Evolutionary conservation across 805 yeast genomes (phyloP).

Genomic region (Pichia insulana): DNA sequence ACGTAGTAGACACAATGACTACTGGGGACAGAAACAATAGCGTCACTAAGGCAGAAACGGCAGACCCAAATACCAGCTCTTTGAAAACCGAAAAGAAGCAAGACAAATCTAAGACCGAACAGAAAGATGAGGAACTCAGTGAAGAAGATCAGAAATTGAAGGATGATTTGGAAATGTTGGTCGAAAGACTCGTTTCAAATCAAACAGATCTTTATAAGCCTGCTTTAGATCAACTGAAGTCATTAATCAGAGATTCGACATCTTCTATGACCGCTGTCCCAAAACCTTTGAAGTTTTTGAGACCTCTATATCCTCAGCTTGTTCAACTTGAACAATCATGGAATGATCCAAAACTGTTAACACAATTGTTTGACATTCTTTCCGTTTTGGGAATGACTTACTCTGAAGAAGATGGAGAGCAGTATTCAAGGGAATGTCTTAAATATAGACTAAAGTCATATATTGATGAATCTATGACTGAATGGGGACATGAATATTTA

Average conservation of each 20-base stretch:
- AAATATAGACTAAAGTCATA: constrained; percentile 58
- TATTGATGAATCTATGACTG: constrained; percentile 47
- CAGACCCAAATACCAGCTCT: too few species aligned
- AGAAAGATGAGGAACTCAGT: constrained; percentile 68
- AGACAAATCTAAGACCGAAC: constrained; percentile 13
- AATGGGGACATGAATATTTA: constrained; percentile 98
- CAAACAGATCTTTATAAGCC: constrained; percentile 43
- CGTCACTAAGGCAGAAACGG: too few species aligned
- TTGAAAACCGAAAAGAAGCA: constrained; percentile 12
- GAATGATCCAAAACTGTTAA: constrained; percentile 34
- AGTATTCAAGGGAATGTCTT: constrained; percentile 58
- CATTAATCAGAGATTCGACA: constrained; percentile 80
- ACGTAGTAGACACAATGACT: background rate
- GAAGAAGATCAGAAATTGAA: constrained; percentile 91
- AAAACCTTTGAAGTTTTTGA: constrained; percentile 89
- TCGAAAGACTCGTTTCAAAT: constrained; percentile 61
- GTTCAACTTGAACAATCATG: constrained; percentile 59
- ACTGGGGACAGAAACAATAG: background rate
- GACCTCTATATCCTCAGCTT: constrained; percentile 76
- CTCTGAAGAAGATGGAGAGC: constrained; percentile 55
- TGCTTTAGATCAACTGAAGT: constrained; percentile 64
- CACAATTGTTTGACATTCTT: constrained; percentile 73
- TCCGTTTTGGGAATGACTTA: constrained; percentile 95
- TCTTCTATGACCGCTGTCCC: constrained; percentile 99
- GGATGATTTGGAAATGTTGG: constrained; percentile 77